Evolutionary conservation across 768 basidiomycete species (phyloP), one percentile per base, ranked within the genome.

Genomic region (Cyathus striatus): DNA sequence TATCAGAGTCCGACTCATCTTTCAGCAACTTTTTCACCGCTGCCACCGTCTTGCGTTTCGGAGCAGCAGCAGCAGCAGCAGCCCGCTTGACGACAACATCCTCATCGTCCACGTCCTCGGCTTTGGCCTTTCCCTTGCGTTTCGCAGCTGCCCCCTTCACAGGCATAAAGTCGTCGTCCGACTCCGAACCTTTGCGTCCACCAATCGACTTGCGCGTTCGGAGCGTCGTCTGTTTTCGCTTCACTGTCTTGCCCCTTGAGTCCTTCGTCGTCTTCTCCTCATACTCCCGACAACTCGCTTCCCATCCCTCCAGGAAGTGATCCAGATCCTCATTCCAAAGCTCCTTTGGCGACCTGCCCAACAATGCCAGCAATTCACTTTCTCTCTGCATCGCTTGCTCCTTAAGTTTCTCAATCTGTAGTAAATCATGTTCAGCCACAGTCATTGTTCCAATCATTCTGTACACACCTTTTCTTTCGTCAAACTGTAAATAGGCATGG

Each of bases 401-500:
- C 36, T 78, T 70, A 4, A 99, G 74, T 65, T 78, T 93, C 47
- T 85, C 88, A 52, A 96, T 93, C 89, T 93, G 47, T 17, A n/a
- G n/a, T n/a, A n/a, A n/a, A n/a, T n/a, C n/a, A n/a, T n/a, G n/a
- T n/a, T n/a, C n/a, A n/a, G n/a, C n/a, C n/a, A n/a, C n/a, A n/a
- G n/a, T n/a, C n/a, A n/a, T n/a, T n/a, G n/a, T n/a, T n/a, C n/a
- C n/a, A n/a, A n/a, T n/a, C n/a, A n/a, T n/a, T n/a, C n/a, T n/a
- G 37, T 10, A 47, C 60, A 5, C 41, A 87, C 90, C 81, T 86
- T 94, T 65, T 98, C 95, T 53, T 77, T 83, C 1, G 95, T 99
- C 70, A 99, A 69, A 65, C 86, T 95, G 73, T 81, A 93, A 56
- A 99, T 95, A 1, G 91, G 69, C 95, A 99, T 98, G 13, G 90